Evolutionary conservation across 208 protist species (phyloP).

Genomic region (Crithidia expoeki): DNA sequence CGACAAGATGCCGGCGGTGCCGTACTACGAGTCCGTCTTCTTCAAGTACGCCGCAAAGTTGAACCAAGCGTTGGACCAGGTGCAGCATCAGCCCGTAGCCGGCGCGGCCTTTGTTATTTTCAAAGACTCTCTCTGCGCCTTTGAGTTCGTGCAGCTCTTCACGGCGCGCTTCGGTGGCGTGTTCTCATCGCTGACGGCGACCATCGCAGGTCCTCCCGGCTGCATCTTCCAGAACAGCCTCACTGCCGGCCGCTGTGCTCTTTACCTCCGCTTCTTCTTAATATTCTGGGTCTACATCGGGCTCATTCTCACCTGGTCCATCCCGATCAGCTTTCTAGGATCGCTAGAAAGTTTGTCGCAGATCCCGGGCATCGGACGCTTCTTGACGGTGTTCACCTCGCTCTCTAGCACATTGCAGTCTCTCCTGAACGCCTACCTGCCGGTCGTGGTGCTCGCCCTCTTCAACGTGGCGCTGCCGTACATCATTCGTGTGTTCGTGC

Average conservation of each 20-base stretch:
- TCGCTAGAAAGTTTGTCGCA: slow-evolving; percentile 72
- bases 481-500: slow-evolving; percentile 68
- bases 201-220: slow-evolving; percentile 72
- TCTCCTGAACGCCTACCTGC: slow-evolving; percentile 65
- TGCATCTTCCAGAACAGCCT: slow-evolving; percentile 75
- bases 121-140: slow-evolving; percentile 57
- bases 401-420: slow-evolving; percentile 50
- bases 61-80: slow-evolving; percentile 51
- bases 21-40: slow-evolving; percentile 53
- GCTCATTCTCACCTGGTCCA: slow-evolving; percentile 71
- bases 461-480: slow-evolving; percentile 78
- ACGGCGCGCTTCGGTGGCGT: slow-evolving; percentile 42
- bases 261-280: slow-evolving; percentile 51
- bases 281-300: slow-evolving; percentile 55
- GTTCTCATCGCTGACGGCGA: slow-evolving; percentile 44
- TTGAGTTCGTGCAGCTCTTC: slow-evolving; percentile 82
- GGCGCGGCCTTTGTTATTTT: slow-evolving; percentile 78
- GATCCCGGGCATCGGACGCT: slow-evolving; percentile 49
- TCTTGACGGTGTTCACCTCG: slow-evolving; percentile 32
- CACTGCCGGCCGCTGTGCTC: slow-evolving; percentile 40
- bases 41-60: slow-evolving; percentile 37
- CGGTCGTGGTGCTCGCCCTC: slow-evolving; percentile 64
- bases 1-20: slow-evolving; percentile 52
- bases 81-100: slow-evolving; percentile 38
- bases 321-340: slow-evolving; percentile 78